A percentile compares a stretch with the other conserved stretches of the same genome.
Evolutionary conservation across 2,329 filamentous ascomycete genomes (phyloP).

Genomic region (Corniculantispora saksenae): DNA sequence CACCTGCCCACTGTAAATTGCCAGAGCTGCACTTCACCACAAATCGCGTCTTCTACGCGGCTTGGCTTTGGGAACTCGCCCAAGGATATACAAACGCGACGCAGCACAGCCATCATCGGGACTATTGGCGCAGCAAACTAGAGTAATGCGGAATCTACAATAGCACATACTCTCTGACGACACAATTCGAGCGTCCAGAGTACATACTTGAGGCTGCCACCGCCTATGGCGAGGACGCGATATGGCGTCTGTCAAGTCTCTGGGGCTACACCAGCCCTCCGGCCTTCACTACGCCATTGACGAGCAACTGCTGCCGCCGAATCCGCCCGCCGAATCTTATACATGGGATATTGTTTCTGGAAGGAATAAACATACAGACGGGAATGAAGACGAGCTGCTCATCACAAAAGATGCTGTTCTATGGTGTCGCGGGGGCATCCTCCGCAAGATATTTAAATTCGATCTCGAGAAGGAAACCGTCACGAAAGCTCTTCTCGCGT

Average conservation of each 20-base stretch:
- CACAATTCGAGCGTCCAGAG: neutral
- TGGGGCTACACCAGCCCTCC: slow-evolving; percentile 86
- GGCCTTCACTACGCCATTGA: slow-evolving; percentile 80
- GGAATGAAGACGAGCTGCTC: slow-evolving; percentile 76
- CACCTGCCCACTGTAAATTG: neutral
- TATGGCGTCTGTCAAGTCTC: slow-evolving; percentile 90
- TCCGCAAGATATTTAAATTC: slow-evolving; percentile 85
- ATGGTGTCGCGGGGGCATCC: slow-evolving; percentile 84
- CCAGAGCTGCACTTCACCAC: neutral
- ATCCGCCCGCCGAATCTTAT: slow-evolving; percentile 68
- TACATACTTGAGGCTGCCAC: neutral
- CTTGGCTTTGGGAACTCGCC: neutral
- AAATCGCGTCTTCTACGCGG: slow-evolving; percentile 18
- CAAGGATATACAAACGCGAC: slow-evolving; percentile 1
- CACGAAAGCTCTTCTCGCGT: slow-evolving; percentile 81
- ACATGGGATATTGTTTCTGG: slow-evolving; percentile 55
- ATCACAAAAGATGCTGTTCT: slow-evolving; percentile 75
- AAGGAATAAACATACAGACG: slow-evolving; percentile 51
- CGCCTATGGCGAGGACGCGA: slow-evolving; percentile 36
- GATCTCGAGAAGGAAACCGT: slow-evolving; percentile 84
- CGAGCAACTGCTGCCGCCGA: slow-evolving; percentile 72
- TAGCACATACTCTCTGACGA: neutral
- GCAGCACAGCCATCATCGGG: neutral
- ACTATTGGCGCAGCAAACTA: neutral
- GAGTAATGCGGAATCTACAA: neutral